Base-by-base conservation (phyloP, 1,284 basidiomycete species). In the Ceratobasidium sp. region DNA sequence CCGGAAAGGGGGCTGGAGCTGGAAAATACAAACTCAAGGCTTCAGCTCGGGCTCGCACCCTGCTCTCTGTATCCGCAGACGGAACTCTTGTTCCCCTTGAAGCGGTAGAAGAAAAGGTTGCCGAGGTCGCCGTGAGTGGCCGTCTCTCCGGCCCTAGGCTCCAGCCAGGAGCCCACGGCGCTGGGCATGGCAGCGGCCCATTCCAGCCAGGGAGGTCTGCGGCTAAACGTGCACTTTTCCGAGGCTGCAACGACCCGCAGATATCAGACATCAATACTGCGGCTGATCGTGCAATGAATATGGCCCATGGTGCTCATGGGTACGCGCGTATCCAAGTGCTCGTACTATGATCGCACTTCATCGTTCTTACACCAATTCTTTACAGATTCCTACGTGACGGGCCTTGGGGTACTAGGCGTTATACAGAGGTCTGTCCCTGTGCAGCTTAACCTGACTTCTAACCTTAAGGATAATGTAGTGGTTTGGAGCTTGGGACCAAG, bases 241-340 rank as follows among this genome's bases (percentile, higher is more conserved):
- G 69, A 9, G 69, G 69, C 19, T 73, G 69, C 48, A 73, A 73
- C 48, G 48, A 48, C 22, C 47, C 19, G 5, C 69, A 73, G 36
- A 73, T 73, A 47, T 24, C 33, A 27, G 5, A 19, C 29, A 53
- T 73, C 48, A 73, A 53, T 47, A 73, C 33, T 31, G 69, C 69
- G 9, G 69, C 59, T 8, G 69, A 51, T 45, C 45, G 69, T 44
- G 69, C 69, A 9, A 63, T 47, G 45, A 73, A 73, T 24, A 73
- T 73, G 69, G 69, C 69, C n/a, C 69, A 73, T 54, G 69, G 69
- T n/a, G 69, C 69, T 31, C 69, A 73, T 41, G 69, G 69, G 69
- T 63, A 24, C 17, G 69, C 45, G n/a, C n/a, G 19, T 60, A 27
- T 63, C 3, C 29, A 36, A 44, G 15, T 44, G 11, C 29, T 33